Evolutionary conservation across 1,284 basidiomycete genomes (phyloP), one percentile per base, ranked within the genome.

Genomic region (Inonotus obliquus): DNA sequence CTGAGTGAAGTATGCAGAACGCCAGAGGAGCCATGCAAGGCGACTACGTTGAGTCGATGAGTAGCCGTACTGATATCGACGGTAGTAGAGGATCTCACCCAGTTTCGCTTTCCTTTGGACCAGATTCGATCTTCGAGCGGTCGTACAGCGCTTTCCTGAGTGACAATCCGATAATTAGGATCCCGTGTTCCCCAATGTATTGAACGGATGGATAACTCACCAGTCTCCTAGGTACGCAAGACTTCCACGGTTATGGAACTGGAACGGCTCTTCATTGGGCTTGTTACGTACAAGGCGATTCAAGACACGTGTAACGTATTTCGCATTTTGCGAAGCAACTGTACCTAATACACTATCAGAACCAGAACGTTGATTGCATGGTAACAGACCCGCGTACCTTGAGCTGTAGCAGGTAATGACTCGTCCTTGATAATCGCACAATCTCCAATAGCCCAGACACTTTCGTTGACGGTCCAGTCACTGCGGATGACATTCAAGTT

Each of bases 381-480:
- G 25, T 23, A 21, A 39, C 1, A 6, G 57, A 25, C 9, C 6
- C 27, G 4, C 70, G 23, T 39, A 84, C 86, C 87, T 81, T 93
- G 91, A 17, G 91, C 90, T 25, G 91, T 92, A 1, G 94, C 92
- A 6, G 94, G 94, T 3, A 95, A 78, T 32, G 81, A 77, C 11
- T 82, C 80, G 62, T 81, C 78, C 23, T 80, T 76, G 39, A 89
- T 82, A 32, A 79, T 81, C 1, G 85, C 82, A 56, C 89, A 86
- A 70, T 96, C 94, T 4, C 94, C 93, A 59, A 95, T 88, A 13
- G 87, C 92, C 77, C 85, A 94, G 1, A 95, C 86, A 69, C 92
- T 85, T 21, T 83, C 78, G 68, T 94, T 81, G 19, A 83, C 74
- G 29, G 79, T 76, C 11, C 82, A 83, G 39, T 79, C 73, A 39